Base-by-base conservation (phyloP, 2,329 filamentous ascomycete species). In the Fusarium transvaalense region DNA sequence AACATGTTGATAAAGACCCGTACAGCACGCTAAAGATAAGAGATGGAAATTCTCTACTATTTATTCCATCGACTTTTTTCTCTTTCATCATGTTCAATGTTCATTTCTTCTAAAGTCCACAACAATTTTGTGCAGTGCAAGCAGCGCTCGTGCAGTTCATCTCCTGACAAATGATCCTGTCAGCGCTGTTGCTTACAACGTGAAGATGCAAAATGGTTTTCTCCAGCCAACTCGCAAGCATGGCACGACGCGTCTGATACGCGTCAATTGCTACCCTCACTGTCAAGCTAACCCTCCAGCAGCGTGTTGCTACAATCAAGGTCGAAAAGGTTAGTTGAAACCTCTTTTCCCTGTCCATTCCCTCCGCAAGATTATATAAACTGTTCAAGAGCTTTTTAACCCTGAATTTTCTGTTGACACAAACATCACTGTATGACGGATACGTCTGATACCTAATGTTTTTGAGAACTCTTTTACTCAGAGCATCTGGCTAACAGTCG, bases 321-420 rank as follows among this genome's bases (percentile, higher is more conserved):
- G 3, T 5, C 23, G 65, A 75, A 61, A 81, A 82, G 82, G 85
- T 87, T 81, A 82, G 85, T 85, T 35, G 42, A 27, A 55, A 41
- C 41, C 41, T 34, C 19, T 23, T 47, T 21, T 21, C 3, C 10
- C 27, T 53, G 8, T 17, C 9, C 0, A 19, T 39, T 66, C 56
- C 54, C 31, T 69, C 60, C 66, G 84, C 68, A 88, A 85, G 86
- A 88, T 88, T 86, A 84, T 80, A 83, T 77, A 82, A 80, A 59
- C 21, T 68, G 59, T 78, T 82, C 84, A 87, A 84, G 86, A 88
- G 86, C 86, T 89, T 89, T 89, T 89, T 89, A 89, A 89, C 86
- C 86, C 86, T 88, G 86, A 86, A 72, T 80, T 77, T 81, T 76
- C 83, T 88, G 84, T 88, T 86, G 86, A 88, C 80, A 78, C 76